phyloP scores from a whole-genome alignment of 495 filamentous ascomycete genomes.

The Penicillium parvum region DNA sequence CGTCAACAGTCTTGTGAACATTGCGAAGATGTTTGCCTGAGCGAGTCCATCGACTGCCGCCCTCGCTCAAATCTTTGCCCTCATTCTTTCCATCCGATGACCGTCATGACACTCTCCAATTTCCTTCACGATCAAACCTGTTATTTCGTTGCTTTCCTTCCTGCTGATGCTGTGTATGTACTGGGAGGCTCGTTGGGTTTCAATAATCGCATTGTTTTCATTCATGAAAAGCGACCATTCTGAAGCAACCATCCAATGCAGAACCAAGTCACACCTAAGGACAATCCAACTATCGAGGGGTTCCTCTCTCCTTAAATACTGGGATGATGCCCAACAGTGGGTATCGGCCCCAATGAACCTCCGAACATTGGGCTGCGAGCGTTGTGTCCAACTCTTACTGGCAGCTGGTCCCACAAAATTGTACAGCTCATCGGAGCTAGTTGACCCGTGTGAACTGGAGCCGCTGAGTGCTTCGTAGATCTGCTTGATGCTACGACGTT shows the following conservation, averaged over 20 bases:
- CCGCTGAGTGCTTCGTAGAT: no score
- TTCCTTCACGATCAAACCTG: background rate
- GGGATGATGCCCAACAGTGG: slow-evolving; percentile 24
- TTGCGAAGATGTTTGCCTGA: slow-evolving; percentile 64
- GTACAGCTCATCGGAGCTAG: no score
- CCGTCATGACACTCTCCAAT: slow-evolving; percentile 15
- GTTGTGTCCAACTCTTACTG: slow-evolving; percentile 14
- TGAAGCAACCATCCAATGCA: background rate
- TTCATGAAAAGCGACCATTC: slow-evolving; percentile 3
- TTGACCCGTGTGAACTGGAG: no score
- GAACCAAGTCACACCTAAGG: no score
- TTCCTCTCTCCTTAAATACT: no score
- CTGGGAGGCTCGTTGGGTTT: slow-evolving; percentile 16
- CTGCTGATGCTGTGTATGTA: slow-evolving; percentile 2
- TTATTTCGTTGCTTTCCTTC: background rate
- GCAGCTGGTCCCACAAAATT: slow-evolving; percentile 1
- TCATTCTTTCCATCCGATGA: slow-evolving; percentile 10
- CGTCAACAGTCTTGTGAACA: slow-evolving; percentile 48
- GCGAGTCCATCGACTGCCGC: background rate
- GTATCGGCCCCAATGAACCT: slow-evolving; percentile 16
- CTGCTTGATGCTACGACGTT: no score
- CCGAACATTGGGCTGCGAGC: slow-evolving; percentile 11
- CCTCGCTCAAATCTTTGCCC: no score
- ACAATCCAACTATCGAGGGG: no score
- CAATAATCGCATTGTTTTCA: background rate